These are phyloP conservation scores for Phanerodontia chrysosporium DNA, from an alignment of 768 basidiomycete genomes.

Conservation along the genomic window DNA sequence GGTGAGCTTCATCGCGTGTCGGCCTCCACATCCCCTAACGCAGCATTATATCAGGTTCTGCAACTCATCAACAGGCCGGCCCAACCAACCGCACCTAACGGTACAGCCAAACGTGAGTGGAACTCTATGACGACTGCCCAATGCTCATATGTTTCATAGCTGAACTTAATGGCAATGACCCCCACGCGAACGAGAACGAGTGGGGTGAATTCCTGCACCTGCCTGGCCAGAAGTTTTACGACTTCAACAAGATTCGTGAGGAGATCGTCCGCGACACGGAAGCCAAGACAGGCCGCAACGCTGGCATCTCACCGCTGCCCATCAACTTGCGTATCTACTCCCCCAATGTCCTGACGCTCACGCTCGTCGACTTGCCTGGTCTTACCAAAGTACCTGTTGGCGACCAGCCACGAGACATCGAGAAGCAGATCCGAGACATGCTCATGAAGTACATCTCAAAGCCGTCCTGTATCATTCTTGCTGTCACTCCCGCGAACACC, in stretches of 20 bases:
- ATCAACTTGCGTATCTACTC: slow-evolving; percentile 98
- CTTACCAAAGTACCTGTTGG: slow-evolving; percentile 93
- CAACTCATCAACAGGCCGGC: slow-evolving; percentile 90
- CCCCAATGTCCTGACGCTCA: slow-evolving; percentile 94
- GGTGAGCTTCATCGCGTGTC: slow-evolving; percentile 41
- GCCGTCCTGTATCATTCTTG: slow-evolving; percentile 92
- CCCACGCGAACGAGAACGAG: slow-evolving; percentile 85
- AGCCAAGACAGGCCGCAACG: slow-evolving; percentile 97
- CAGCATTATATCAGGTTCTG: slow-evolving; percentile 55
- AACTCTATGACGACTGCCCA: not conserved
- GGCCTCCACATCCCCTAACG: not conserved
- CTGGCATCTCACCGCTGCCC: slow-evolving; percentile 93
- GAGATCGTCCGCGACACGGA: slow-evolving; percentile 98
- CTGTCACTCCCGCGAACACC: slow-evolving; percentile 92
- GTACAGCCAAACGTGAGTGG: slow-evolving; percentile 8
- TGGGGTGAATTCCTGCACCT: slow-evolving; percentile 99
- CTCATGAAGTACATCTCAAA: slow-evolving; percentile 91
- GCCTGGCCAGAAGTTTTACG: slow-evolving; percentile 95
- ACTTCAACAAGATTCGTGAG: slow-evolving; percentile 94
- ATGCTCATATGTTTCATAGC: slow-evolving; percentile 12
- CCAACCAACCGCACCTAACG: slow-evolving; percentile 40
- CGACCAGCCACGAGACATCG: slow-evolving; percentile 95
- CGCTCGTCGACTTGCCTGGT: slow-evolving; percentile 95
- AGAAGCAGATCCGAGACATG: slow-evolving; percentile 97
- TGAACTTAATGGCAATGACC: slow-evolving; percentile 52